Evolutionary conservation across 2,329 filamentous ascomycete species (phyloP).

Genomic region (Chrysoporthe deuterocubensis): DNA sequence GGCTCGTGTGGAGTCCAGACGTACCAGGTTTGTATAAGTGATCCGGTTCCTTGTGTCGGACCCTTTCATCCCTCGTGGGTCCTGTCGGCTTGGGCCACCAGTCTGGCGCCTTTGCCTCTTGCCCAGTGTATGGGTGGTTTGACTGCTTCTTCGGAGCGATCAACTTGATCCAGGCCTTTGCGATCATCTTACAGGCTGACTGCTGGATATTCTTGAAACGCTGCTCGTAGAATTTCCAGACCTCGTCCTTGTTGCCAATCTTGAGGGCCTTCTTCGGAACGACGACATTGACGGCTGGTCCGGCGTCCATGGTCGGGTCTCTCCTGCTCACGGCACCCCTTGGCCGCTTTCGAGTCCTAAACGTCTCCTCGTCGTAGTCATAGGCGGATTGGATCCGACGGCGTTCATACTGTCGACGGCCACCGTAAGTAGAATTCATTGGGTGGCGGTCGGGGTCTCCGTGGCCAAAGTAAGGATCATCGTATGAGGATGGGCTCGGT

Average conservation of each 20-base stretch:
- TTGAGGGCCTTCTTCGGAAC: conserved; percentile 49
- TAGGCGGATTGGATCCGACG: conserved; percentile 32
- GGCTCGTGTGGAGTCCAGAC: neutral
- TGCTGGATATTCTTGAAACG: conserved; percentile 72
- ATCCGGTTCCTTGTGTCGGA: conserved; percentile 74
- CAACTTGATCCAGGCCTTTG: conserved; percentile 76
- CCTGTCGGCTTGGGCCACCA: conserved; percentile 70
- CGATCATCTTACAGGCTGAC: conserved; percentile 71
- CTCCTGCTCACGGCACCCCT: conserved; percentile 40
- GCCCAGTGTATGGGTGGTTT: conserved; percentile 72
- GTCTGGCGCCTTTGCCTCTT: conserved; percentile 63
- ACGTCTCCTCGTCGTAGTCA: conserved; percentile 37
- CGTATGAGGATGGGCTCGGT: conserved; percentile 28
- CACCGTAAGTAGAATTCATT: conserved; percentile 31
- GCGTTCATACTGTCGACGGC: conserved; percentile 35
- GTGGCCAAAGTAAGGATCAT: conserved; percentile 31
- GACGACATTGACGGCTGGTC: conserved; percentile 42
- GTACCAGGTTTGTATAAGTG: conserved; percentile 62
- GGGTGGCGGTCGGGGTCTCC: conserved; percentile 30
- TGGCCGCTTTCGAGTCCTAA: conserved; percentile 44
- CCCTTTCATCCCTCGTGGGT: conserved; percentile 53
- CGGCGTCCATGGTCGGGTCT: conserved; percentile 43
- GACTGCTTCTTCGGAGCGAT: conserved; percentile 80
- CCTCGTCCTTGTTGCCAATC: conserved; percentile 57
- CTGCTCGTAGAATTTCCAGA: conserved; percentile 64